Base-by-base conservation (phyloP, 768 basidiomycete species). In the Crucibulum laeve region DNA sequence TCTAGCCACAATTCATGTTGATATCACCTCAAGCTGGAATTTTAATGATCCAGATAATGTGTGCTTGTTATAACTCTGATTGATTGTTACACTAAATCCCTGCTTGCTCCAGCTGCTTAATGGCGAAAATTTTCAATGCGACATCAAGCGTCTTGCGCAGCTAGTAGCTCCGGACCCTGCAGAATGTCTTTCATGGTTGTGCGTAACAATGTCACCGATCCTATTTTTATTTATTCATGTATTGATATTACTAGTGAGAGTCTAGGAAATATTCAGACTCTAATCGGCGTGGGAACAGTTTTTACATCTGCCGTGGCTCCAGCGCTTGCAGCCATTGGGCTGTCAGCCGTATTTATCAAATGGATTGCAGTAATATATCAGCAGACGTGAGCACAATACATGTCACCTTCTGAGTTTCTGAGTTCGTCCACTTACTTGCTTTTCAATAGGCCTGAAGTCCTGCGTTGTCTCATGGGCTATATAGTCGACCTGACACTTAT, bases 21-120 rank as follows among this genome's bases (percentile, higher is more conserved):
- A 61, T 21, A 60, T 59, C 25, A 42, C 55, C 28, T 30, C 41
- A 13, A 48, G 51, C 33, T 61, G 60, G 60, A 47, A 49, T 19
- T 55, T 61, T 39, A 28, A 52, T n/a, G 58, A 61, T 44, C 54
- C 54, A 3, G 25, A 55, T 1, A 44, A 39, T 18, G 58, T 53
- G 17, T 11, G 54, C 40, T 28, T 8, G 10, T 15, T 13, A 32
- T 23, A 33, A 19, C 22, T 6, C 11, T n/a, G 37, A 4, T 35
- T 19, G 14, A 40, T 30, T 15, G n/a, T 13, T 28, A 8, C 8
- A 11, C 22, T 19, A 24, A n/a, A 34, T 46, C 21, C 3, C 15
- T 38, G 19, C 19, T 13, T 37, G 53, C 50, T 51, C 2, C 15
- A 55, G 28, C 32, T 55, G 26, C 37, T 47, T 5, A 49, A 49